Conservation (phyloP, 163 green algal genomes). For the Scenedesmus sp. region DNA sequence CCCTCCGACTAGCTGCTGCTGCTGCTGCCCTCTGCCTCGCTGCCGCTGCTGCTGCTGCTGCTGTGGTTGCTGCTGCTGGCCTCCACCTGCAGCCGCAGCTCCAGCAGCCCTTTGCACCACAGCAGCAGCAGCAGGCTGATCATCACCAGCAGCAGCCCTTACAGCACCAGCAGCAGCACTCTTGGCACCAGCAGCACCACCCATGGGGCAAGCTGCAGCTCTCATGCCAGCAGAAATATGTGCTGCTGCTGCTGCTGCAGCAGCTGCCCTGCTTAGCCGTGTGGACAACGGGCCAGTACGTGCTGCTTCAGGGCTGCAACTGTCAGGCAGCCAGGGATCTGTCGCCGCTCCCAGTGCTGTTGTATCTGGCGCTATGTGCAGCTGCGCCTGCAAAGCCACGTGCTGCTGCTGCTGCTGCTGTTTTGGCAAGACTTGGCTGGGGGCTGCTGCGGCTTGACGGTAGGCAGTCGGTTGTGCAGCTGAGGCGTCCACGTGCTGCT, state of each 20-base stretch:
- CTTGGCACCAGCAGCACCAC: not conserved
- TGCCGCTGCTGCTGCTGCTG: not conserved
- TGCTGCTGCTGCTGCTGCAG: not conserved
- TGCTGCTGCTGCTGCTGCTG: conserved; percentile 9
- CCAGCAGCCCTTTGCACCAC: not conserved
- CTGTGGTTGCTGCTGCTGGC: not conserved
- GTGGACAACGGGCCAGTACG: not conserved
- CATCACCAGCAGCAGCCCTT: not conserved
- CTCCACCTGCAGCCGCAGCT: not conserved
- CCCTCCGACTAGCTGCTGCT: not conserved
- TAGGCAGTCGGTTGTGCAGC: not conserved
- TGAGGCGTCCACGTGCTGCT: not conserved
- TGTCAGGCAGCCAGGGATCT: not conserved
- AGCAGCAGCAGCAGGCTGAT: not conserved
- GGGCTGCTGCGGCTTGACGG: not conserved
- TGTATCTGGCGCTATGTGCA: not conserved
- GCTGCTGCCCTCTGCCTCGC: not conserved
- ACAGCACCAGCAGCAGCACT: not conserved
- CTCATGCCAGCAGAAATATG: not conserved
- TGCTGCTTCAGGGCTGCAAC: not conserved
- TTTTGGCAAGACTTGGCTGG: not conserved
- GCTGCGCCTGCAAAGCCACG: not conserved
- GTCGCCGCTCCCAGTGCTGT: not conserved
- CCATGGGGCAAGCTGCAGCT: not conserved
- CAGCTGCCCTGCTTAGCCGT: not conserved